A percentile compares a stretch with the other conserved stretches of the same genome.
These are phyloP conservation scores for Hirschfeldia incana DNA, from an alignment of 345 rosid species.

Conservation along the genomic window DNA sequence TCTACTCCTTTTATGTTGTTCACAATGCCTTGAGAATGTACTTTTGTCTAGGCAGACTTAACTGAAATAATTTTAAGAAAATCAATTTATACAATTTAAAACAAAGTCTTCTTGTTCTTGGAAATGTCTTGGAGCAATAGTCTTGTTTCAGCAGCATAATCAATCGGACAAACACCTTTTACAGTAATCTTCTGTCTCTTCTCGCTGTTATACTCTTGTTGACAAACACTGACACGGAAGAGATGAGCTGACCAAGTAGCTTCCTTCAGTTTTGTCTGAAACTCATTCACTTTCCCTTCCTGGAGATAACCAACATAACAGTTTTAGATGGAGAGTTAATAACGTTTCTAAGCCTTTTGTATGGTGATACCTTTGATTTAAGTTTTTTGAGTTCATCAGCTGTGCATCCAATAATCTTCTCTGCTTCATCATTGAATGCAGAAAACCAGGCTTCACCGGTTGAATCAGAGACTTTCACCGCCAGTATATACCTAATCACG, in stretches of 20 bases:
- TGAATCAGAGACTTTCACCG: conserved; percentile 64
- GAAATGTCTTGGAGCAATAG: conserved; percentile 73
- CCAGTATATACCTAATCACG: conserved; percentile 68
- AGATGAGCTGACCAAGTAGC: conserved; percentile 81
- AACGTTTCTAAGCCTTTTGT: neutral
- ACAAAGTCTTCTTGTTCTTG: conserved; percentile 47
- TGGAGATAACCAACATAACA: neutral
- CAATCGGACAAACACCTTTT: conserved; percentile 62
- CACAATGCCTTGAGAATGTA: neutral
- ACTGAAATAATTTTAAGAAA: too few species aligned
- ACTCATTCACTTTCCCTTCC: conserved; percentile 55
- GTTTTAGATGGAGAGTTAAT: neutral
- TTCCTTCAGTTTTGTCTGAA: conserved; percentile 64
- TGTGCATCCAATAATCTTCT: conserved; percentile 56
- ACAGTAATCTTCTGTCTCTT: conserved; percentile 85
- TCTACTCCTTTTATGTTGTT: neutral
- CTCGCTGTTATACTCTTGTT: conserved; percentile 76
- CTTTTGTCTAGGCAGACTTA: too few species aligned
- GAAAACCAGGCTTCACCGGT: conserved; percentile 88
- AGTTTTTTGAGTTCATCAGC: conserved; percentile 78
- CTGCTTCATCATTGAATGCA: conserved; percentile 51
- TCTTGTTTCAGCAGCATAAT: conserved; percentile 77
- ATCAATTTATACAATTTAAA: too few species aligned
- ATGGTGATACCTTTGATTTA: conserved; percentile 52
- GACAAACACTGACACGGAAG: conserved; percentile 68